Percentiles rank a stretch among this genome's conserved stretches.
Conservation (phyloP, 345 rosid species). For the Eucalyptus urophylla region DNA sequence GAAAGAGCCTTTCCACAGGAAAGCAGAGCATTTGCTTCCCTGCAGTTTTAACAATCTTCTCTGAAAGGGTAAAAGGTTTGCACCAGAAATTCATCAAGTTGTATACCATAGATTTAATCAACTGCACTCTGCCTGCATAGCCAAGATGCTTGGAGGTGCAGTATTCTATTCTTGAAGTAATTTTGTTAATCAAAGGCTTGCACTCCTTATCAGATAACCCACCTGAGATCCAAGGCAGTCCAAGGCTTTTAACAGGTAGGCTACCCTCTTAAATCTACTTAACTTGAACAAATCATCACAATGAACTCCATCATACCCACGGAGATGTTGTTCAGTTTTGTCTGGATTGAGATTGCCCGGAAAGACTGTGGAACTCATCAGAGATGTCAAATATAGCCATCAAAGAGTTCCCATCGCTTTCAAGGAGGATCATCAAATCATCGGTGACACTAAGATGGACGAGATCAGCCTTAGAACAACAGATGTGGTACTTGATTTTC, state of each 20-base stretch:
- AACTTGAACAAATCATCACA: neutral
- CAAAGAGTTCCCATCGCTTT: neutral
- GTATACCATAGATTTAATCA: neutral
- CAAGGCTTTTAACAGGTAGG: neutral
- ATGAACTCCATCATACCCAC: neutral
- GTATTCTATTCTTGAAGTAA: neutral
- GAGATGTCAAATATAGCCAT: neutral
- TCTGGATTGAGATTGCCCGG: neutral
- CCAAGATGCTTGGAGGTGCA: neutral
- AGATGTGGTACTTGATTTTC: neutral
- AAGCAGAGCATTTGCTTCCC: neutral
- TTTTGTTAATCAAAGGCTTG: neutral
- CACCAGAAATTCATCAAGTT: neutral
- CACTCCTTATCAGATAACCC: no score
- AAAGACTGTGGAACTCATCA: neutral
- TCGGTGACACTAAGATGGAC: neutral
- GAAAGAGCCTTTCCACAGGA: neutral
- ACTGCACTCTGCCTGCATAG: neutral
- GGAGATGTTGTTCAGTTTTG: neutral
- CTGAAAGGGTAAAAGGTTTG: neutral
- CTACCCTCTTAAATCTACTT: neutral
- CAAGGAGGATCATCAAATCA: neutral
- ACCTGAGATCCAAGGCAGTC: neutral
- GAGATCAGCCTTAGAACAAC: neutral
- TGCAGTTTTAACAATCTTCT: neutral